Percentiles rank a stretch among this genome's conserved stretches.
Conservation (phyloP, 257 asterid genomes). For the Phtheirospermum japonicum region DNA sequence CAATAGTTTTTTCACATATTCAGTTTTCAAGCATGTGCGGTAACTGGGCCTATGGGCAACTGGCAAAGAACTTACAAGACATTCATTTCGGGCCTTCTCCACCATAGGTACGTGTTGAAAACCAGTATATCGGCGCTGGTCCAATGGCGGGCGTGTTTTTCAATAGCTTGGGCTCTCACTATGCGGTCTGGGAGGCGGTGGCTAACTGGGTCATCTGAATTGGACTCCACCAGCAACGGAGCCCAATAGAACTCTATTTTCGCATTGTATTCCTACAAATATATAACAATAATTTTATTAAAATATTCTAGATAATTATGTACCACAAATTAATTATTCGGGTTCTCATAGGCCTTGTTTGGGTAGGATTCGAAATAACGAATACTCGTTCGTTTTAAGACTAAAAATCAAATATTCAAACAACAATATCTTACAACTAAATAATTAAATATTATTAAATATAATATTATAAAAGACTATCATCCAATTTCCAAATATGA, state of each 20-base stretch:
- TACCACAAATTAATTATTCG: too few species aligned
- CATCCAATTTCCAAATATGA: too few species aligned
- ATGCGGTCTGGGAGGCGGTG: slow-evolving; percentile 76
- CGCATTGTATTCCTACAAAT: slow-evolving; percentile 74
- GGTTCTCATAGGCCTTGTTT: too few species aligned
- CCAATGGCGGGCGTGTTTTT: slow-evolving; percentile 79
- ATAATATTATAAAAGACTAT: too few species aligned
- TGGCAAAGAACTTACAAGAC: slow-evolving; percentile 46
- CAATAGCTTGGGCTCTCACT: slow-evolving; percentile 65
- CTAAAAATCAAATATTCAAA: too few species aligned
- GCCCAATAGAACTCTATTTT: slow-evolving; percentile 85
- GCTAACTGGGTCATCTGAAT: slow-evolving; percentile 72
- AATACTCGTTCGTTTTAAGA: too few species aligned
- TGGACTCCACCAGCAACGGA: slow-evolving; percentile 84
- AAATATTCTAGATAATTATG: too few species aligned
- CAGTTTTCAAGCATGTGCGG: not conserved
- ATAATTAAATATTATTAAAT: too few species aligned
- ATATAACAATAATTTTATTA: not conserved
- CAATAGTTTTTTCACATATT: not conserved
- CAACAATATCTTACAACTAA: too few species aligned
- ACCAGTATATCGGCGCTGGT: slow-evolving; percentile 64
- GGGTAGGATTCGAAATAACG: too few species aligned
- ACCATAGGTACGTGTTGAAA: slow-evolving; percentile 84
- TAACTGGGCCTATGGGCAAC: too few species aligned
- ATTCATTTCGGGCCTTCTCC: slow-evolving; percentile 72